phyloP scores from a whole-genome alignment of 2,329 filamentous ascomycete genomes.

The Monosporascus ibericus region DNA sequence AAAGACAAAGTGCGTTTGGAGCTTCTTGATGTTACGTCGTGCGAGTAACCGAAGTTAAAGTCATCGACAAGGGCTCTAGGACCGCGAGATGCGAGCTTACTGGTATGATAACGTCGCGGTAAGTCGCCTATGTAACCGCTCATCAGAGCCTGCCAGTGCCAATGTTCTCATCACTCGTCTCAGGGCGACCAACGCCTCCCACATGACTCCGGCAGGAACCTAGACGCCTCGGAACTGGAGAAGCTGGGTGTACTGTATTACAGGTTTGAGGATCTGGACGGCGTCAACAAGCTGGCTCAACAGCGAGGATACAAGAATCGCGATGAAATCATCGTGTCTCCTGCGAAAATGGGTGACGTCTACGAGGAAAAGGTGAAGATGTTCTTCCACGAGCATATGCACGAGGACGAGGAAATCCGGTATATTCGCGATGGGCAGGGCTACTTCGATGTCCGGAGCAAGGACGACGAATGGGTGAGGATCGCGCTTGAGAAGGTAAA shows the following conservation, averaged over 20 bases:
- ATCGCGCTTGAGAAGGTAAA: constrained; percentile 71
- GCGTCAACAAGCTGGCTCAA: constrained; percentile 68
- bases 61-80: background rate
- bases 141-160: constrained; percentile 3
- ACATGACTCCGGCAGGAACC: constrained; percentile 74
- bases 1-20: no score
- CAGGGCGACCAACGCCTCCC: constrained; percentile 90
- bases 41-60: background rate
- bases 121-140: constrained; percentile 21
- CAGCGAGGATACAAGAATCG: constrained; percentile 87
- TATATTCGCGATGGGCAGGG: constrained; percentile 86
- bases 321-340: constrained; percentile 86
- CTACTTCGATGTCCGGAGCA: constrained; percentile 85
- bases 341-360: constrained; percentile 71
- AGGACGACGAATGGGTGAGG: constrained; percentile 82
- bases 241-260: constrained; percentile 78
- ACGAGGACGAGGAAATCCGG: constrained; percentile 97
- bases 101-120: constrained; percentile 50
- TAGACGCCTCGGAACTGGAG: constrained; percentile 60
- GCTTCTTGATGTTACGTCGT: no score
- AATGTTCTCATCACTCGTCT: background rate
- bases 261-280: constrained; percentile 54
- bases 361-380: constrained; percentile 92
- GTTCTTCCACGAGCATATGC: constrained; percentile 93
- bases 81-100: constrained; percentile 48